Conservation (phyloP, 179 eudicot genomes). For the Spinacia oleracea region DNA sequence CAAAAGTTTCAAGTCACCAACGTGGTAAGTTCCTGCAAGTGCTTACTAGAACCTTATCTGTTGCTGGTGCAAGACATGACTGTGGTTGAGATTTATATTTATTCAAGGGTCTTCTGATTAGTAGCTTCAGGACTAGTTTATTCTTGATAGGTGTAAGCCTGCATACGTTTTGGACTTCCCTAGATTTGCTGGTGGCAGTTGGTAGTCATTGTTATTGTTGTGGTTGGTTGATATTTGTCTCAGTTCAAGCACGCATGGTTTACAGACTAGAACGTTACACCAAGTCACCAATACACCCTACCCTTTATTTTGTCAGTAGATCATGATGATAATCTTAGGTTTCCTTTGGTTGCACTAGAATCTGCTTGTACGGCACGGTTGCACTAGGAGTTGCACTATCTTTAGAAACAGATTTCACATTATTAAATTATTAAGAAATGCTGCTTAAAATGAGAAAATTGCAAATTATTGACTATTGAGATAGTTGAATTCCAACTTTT, state of each 20-base stretch:
- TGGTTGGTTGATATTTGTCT: not conserved
- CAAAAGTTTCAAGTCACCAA: not conserved
- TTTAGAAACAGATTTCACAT: not conserved
- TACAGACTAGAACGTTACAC: not conserved
- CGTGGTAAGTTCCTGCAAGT: slow-evolving; percentile 5
- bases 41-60: not conserved
- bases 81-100: not conserved
- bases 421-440: not conserved
- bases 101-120: not conserved
- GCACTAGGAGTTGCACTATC: not conserved
- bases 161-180: not conserved
- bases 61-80: not conserved
- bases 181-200: not conserved
- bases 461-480: not conserved
- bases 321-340: not conserved
- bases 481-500: not conserved
- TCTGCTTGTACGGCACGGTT: not conserved
- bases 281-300: no score
- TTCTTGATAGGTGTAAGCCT: not conserved
- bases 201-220: not conserved
- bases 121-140: not conserved
- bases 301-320: not conserved
- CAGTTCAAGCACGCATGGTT: not conserved
- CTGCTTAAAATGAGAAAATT: not conserved
- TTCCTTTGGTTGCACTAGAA: not conserved